Evolutionary conservation across 2,329 filamentous ascomycete species (phyloP).

Genomic region (Claviceps sp.): DNA sequence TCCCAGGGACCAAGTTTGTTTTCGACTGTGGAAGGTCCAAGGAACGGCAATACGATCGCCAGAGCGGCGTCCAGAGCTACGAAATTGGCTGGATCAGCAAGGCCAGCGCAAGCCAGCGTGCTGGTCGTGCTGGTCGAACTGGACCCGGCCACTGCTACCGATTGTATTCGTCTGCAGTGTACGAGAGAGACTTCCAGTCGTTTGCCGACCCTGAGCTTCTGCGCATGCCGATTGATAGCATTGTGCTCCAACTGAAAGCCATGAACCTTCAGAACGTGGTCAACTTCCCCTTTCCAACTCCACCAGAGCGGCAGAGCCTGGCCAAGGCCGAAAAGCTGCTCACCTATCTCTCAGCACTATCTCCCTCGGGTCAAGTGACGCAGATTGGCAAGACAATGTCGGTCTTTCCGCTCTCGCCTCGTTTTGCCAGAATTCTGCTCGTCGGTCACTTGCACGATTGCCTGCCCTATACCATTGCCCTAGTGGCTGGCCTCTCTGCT

Average conservation of each 20-base stretch:
- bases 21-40: conserved; percentile 91
- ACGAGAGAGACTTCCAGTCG: conserved; percentile 74
- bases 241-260: conserved; percentile 85
- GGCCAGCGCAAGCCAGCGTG: conserved; percentile 81
- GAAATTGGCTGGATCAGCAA: conserved; percentile 96
- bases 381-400: conserved; percentile 69
- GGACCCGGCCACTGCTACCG: conserved; percentile 93
- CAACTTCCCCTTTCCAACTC: conserved; percentile 93
- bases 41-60: conserved; percentile 76
- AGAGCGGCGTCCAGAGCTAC: conserved; percentile 88
- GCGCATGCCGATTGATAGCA: conserved; percentile 80
- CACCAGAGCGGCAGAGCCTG: conserved; percentile 64
- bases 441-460: conserved; percentile 75
- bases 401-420: conserved; percentile 77
- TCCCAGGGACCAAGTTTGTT: conserved; percentile 87
- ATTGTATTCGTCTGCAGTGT: conserved; percentile 88
- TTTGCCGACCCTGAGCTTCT: conserved; percentile 83
- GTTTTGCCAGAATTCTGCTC: conserved; percentile 84
- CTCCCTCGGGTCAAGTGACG: conserved; percentile 59
- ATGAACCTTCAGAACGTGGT: conserved; percentile 85
- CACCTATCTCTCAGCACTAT: conserved; percentile 71
- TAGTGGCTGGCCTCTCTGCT: conserved; percentile 80
- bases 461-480: conserved; percentile 70
- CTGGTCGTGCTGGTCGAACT: conserved; percentile 88
- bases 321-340: conserved; percentile 76